A percentile compares a stretch with the other conserved stretches of the same genome.
Conservation (phyloP, 257 asterid genomes). For the Coffea canephora region DNA sequence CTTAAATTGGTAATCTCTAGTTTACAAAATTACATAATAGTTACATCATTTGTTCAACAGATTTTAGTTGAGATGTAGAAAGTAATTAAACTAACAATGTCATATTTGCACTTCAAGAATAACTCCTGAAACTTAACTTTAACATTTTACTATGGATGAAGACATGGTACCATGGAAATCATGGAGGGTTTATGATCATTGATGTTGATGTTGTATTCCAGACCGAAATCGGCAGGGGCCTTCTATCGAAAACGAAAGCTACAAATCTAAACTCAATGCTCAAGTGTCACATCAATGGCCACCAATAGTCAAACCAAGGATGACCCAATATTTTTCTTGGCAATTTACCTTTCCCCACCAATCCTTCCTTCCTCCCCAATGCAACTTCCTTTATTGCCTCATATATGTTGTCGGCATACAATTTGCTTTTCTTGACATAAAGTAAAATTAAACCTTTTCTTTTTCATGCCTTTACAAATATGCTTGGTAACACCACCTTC, state of each 20-base stretch:
- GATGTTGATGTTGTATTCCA: not conserved
- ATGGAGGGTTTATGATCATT: not conserved
- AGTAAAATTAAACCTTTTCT: not conserved
- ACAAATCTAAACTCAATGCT: constrained; percentile 22
- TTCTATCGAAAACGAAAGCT: not conserved
- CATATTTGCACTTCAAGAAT: too few relatives aligned
- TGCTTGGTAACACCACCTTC: constrained; percentile 26
- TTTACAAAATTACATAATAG: not conserved
- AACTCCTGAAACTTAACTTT: too few relatives aligned
- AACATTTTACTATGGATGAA: not conserved
- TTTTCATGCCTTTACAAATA: not conserved
- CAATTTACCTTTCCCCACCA: not conserved
- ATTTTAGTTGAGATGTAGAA: not conserved
- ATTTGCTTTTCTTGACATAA: not conserved
- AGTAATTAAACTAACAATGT: too few relatives aligned
- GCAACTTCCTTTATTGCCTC: not conserved
- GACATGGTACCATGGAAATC: not conserved
- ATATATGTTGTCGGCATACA: constrained; percentile 30
- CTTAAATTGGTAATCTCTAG: not conserved
- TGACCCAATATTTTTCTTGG: constrained; percentile 5
- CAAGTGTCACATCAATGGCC: constrained; percentile 29
- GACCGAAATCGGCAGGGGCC: not conserved
- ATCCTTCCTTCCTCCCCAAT: not conserved
- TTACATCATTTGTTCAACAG: not conserved
- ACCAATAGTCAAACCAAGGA: constrained; percentile 22